These are phyloP conservation scores for Thelonectria blattea DNA, from an alignment of 2,329 filamentous ascomycete species.

Conservation along the genomic window DNA sequence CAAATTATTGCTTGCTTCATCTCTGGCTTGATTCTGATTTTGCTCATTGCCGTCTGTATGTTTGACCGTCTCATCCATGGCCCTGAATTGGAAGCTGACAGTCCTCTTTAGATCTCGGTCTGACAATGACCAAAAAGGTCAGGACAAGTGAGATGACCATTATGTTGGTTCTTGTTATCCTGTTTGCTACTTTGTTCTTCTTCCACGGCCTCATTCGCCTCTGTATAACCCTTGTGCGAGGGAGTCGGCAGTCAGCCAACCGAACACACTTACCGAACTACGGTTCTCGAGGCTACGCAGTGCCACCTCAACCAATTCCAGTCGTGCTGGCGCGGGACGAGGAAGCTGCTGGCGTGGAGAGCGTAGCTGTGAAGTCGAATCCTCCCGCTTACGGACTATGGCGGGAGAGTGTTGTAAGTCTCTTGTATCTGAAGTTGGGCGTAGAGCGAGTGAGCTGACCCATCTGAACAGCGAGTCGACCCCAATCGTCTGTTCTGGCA, in stretches of 20 bases:
- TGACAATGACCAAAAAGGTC: slow-evolving; percentile 70
- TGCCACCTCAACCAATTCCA: slow-evolving; percentile 75
- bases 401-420: slow-evolving; percentile 79
- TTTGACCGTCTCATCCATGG: slow-evolving; percentile 24
- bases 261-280: slow-evolving; percentile 45
- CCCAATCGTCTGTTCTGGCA: slow-evolving; percentile 84
- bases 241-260: slow-evolving; percentile 41
- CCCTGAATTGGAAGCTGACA: slow-evolving; percentile 9
- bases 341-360: slow-evolving; percentile 65
- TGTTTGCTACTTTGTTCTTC: slow-evolving; percentile 79
- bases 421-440: not conserved
- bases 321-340: slow-evolving; percentile 79
- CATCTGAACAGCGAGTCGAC: slow-evolving; percentile 67
- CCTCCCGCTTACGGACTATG: slow-evolving; percentile 88
- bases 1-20: slow-evolving; percentile 68
- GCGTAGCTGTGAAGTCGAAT: slow-evolving; percentile 61
- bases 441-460: slow-evolving; percentile 15
- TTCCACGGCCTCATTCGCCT: slow-evolving; percentile 78
- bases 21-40: slow-evolving; percentile 66
- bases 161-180: slow-evolving; percentile 77
- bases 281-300: slow-evolving; percentile 68
- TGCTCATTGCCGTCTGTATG: slow-evolving; percentile 71
- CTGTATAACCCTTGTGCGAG: slow-evolving; percentile 67
- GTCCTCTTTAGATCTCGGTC: slow-evolving; percentile 68
- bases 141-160: slow-evolving; percentile 77